phyloP scores from a whole-genome alignment of 2,329 filamentous ascomycete species.

The Apiospora rasikravindrae region DNA sequence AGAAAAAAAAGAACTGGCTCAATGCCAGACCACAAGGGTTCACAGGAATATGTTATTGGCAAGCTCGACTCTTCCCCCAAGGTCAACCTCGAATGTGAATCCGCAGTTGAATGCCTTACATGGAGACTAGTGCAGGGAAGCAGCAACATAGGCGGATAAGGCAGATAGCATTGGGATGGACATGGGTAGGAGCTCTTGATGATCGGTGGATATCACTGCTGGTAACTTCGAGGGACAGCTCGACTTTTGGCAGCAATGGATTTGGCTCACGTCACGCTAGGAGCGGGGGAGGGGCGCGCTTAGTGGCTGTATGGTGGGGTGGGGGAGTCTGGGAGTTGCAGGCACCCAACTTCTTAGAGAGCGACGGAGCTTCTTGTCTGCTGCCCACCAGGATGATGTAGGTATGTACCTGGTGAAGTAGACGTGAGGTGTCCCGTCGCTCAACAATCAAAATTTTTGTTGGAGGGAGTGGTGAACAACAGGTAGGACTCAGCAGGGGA shows the following conservation, averaged over 20 bases:
- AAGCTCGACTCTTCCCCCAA: slow-evolving; percentile 3
- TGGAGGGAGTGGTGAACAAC: not conserved
- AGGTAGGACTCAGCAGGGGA: not conserved
- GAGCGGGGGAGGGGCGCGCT: slow-evolving; percentile 14
- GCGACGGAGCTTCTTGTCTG: not conserved
- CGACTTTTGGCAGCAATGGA: slow-evolving; percentile 7
- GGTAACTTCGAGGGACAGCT: slow-evolving; percentile 11
- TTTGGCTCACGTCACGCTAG: slow-evolving; percentile 17
- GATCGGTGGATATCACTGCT: slow-evolving; percentile 15
- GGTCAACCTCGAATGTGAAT: slow-evolving; percentile 11
- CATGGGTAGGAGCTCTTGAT: slow-evolving; percentile 16
- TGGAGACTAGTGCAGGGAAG: slow-evolving; percentile 12
- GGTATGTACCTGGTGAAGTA: not conserved
- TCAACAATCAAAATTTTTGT: not conserved
- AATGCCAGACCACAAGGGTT: slow-evolving; percentile 25
- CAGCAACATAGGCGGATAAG: slow-evolving; percentile 2
- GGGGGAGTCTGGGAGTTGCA: not conserved
- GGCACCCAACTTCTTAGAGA: slow-evolving; percentile 14
- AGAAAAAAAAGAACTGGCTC: slow-evolving; percentile 27
- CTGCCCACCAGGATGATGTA: not conserved
- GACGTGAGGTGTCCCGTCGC: not conserved
- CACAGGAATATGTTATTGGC: slow-evolving; percentile 21
- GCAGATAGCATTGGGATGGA: slow-evolving; percentile 16
- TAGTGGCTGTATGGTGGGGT: slow-evolving; percentile 5
- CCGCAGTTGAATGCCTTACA: slow-evolving; percentile 6